These are phyloP conservation scores for Eucalyptus leucophloia DNA, from an alignment of 345 rosid species.

Conservation along the genomic window DNA sequence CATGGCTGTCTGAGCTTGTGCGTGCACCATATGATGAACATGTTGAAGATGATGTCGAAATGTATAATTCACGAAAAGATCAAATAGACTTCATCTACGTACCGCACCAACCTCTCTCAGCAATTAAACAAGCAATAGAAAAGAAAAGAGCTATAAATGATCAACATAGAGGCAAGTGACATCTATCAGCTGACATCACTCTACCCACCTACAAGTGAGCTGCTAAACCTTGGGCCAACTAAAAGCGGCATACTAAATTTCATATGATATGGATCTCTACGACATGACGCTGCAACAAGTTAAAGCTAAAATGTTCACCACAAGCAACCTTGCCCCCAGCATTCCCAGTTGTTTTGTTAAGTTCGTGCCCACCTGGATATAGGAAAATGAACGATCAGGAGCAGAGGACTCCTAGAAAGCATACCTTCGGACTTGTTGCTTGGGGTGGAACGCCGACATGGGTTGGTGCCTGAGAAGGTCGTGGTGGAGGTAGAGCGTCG, in stretches of 20 bases:
- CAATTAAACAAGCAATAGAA: background rate
- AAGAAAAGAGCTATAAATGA: background rate
- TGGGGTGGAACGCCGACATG: no score
- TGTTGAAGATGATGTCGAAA: background rate
- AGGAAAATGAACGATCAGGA: background rate
- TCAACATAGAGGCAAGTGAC: background rate
- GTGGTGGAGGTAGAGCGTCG: no score
- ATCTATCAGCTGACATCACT: background rate
- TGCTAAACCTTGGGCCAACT: background rate
- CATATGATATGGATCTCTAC: background rate
- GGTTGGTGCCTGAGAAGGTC: no score
- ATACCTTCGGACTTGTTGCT: no score
- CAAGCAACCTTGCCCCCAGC: slow-evolving; percentile 87
- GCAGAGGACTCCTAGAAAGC: no score
- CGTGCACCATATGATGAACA: background rate
- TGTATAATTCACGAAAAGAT: background rate
- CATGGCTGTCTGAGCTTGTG: background rate
- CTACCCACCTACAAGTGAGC: background rate
- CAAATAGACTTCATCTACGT: background rate
- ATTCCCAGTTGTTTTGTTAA: slow-evolving; percentile 75
- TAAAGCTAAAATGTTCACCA: slow-evolving; percentile 23
- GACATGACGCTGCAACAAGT: background rate
- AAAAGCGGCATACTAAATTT: background rate
- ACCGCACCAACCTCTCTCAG: background rate
- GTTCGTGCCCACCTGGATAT: slow-evolving; percentile 71